These are phyloP conservation scores for Xylariaceae sp. DNA, from an alignment of 2,329 filamentous ascomycete genomes.

Conservation along the genomic window DNA sequence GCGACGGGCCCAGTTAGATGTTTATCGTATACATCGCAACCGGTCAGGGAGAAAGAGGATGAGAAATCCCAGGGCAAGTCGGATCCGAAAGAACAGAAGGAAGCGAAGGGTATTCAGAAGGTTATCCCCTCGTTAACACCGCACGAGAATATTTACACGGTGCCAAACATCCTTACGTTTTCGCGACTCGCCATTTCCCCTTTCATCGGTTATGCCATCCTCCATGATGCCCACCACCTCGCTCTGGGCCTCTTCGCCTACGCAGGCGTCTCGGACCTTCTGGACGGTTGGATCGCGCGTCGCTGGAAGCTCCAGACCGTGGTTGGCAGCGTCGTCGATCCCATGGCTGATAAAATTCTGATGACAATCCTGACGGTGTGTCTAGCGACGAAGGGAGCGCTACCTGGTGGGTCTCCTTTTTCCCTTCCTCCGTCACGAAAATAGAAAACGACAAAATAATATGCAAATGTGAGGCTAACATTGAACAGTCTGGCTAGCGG, in stretches of 20 bases:
- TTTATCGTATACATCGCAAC: slow-evolving; percentile 4
- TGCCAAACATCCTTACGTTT: slow-evolving; percentile 91
- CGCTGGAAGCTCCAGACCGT: slow-evolving; percentile 86
- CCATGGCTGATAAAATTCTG: slow-evolving; percentile 92
- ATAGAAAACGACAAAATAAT: background rate
- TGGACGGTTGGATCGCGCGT: slow-evolving; percentile 92
- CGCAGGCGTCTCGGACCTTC: slow-evolving; percentile 82
- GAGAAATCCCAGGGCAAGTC: background rate
- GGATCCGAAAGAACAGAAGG: background rate
- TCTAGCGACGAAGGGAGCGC: slow-evolving; percentile 72
- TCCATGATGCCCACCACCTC: slow-evolving; percentile 73
- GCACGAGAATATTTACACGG: slow-evolving; percentile 91
- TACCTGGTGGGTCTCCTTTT: slow-evolving; percentile 58
- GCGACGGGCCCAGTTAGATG: background rate
- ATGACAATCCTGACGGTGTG: slow-evolving; percentile 92
- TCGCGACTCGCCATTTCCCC: slow-evolving; percentile 80
- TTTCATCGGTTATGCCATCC: slow-evolving; percentile 78
- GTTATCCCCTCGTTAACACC: slow-evolving; percentile 33
- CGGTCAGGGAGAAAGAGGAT: background rate
- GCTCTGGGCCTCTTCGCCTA: slow-evolving; percentile 87
- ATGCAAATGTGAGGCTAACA: background rate
- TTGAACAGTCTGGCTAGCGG: slow-evolving; percentile 69
- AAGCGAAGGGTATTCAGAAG: slow-evolving; percentile 25
- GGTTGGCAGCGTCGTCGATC: slow-evolving; percentile 89
- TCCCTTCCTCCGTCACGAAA: background rate